Evolutionary conservation across 225 moss, liverwort and hornwort genomes (phyloP).

Genomic region (Physcomitrellopsis africana): DNA sequence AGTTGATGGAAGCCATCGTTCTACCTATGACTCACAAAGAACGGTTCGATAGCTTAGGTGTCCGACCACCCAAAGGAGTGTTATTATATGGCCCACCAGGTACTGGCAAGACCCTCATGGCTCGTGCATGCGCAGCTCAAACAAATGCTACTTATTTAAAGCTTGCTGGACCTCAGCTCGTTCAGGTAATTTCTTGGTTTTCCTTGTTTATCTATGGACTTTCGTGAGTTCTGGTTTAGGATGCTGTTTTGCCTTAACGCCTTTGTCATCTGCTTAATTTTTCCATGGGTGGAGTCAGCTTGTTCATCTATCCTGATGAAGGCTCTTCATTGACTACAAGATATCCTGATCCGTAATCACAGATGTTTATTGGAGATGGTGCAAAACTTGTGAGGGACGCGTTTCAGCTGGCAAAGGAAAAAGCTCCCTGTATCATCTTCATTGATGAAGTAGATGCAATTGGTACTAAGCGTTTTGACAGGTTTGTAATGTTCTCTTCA

Average conservation of each 20-base stretch:
- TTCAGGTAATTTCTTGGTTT: conserved; percentile 58
- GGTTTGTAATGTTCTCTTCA: conserved; percentile 41
- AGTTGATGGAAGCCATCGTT: conserved; percentile 91
- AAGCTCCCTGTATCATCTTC: conserved; percentile 94
- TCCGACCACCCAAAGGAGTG: conserved; percentile 92
- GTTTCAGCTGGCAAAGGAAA: conserved; percentile 90
- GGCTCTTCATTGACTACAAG: conserved; percentile 1
- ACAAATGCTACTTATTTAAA: conserved; percentile 93
- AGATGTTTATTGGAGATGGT: conserved; percentile 99
- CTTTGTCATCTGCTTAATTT: neutral
- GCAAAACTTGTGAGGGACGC: conserved; percentile 96
- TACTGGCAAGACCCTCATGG: conserved; percentile 95
- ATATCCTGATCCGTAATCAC: conserved; percentile 21
- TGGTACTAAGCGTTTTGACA: conserved; percentile 97
- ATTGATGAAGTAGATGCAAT: conserved; percentile 98
- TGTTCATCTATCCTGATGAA: conserved; percentile 10
- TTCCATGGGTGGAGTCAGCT: neutral
- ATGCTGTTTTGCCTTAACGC: neutral
- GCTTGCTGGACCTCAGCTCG: conserved; percentile 94
- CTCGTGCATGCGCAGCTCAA: conserved; percentile 91
- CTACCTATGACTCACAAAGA: conserved; percentile 95
- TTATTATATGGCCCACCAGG: conserved; percentile 95
- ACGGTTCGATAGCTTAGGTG: conserved; percentile 85
- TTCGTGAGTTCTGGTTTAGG: conserved; percentile 5
- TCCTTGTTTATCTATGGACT: neutral